These are phyloP conservation scores for Kuraishia hungarica DNA, from an alignment of 805 yeast species.

Conservation along the genomic window DNA sequence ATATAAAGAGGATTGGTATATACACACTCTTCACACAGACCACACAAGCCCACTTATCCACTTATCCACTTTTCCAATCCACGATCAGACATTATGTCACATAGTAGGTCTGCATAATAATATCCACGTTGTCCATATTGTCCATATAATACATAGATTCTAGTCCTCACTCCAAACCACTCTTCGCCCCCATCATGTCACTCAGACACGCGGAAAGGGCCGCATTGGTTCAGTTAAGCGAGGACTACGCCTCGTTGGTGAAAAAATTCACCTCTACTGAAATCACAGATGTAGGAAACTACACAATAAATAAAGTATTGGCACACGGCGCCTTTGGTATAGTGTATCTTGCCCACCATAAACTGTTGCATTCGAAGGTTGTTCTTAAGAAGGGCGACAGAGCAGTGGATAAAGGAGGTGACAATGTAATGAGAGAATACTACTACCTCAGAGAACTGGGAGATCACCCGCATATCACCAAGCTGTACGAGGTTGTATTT, in stretches of 20 bases:
- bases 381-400: conserved; percentile 70
- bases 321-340: conserved; percentile 94
- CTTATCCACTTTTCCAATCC: too few relatives aligned
- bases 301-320: conserved; percentile 59
- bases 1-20: too few relatives aligned
- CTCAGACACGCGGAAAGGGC: not conserved
- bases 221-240: conserved; percentile 16
- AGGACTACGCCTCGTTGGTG: conserved; percentile 29
- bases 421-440: conserved; percentile 83
- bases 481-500: conserved; percentile 76
- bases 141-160: not conserved
- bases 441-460: conserved; percentile 75
- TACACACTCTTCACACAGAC: too few relatives aligned
- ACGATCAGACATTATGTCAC: too few relatives aligned
- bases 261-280: conserved; percentile 26
- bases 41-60: too few relatives aligned
- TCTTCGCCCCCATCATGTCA: not conserved
- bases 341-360: conserved; percentile 78
- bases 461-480: conserved; percentile 74
- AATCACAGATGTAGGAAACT: conserved; percentile 70
- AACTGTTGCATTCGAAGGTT: conserved; percentile 63
- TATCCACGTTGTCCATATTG: too few relatives aligned
- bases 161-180: too few relatives aligned
- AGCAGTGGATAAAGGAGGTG: conserved; percentile 46
- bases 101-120: too few relatives aligned